Percentiles rank a stretch among this genome's conserved stretches.
phyloP scores from a whole-genome alignment of 2,329 filamentous ascomycete species.

The Epichloe bromicola region DNA sequence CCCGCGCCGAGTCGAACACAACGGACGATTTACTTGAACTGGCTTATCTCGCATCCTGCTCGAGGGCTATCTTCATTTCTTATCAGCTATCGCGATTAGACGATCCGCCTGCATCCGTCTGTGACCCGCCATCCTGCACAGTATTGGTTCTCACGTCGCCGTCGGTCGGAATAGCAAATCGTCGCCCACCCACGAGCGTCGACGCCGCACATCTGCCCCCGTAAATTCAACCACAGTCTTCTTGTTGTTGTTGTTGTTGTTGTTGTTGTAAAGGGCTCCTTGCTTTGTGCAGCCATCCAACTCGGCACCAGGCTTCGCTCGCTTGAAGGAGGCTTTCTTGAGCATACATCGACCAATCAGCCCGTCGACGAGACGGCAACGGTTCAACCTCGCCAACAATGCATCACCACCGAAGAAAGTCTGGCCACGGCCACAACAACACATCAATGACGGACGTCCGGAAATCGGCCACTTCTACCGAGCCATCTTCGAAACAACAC shows the following conservation, averaged over 20 bases:
- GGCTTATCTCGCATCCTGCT: neutral
- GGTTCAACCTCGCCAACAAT: constrained; percentile 20
- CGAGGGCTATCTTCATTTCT: neutral
- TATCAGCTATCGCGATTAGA: neutral
- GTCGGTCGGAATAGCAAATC: too few species aligned
- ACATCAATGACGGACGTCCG: constrained; percentile 43
- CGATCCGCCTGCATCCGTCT: neutral
- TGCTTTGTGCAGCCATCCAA: too few species aligned
- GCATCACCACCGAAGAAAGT: constrained; percentile 45
- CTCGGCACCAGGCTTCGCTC: neutral
- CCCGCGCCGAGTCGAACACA: neutral
- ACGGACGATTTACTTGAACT: neutral
- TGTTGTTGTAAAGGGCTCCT: too few species aligned
- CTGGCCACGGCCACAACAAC: constrained; percentile 39
- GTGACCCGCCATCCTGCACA: neutral
- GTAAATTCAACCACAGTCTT: neutral
- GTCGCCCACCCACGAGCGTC: too few species aligned
- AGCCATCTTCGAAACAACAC: constrained; percentile 30
- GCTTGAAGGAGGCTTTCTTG: neutral
- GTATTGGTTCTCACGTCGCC: neutral
- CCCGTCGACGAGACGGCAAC: neutral
- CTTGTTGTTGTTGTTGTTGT: neutral
- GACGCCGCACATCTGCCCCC: too few species aligned
- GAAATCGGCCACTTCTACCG: constrained; percentile 32
- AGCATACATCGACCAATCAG: constrained; percentile 4